These are phyloP conservation scores for Excoecaria cochinchinensis DNA, from an alignment of 345 rosid genomes.

Conservation along the genomic window DNA sequence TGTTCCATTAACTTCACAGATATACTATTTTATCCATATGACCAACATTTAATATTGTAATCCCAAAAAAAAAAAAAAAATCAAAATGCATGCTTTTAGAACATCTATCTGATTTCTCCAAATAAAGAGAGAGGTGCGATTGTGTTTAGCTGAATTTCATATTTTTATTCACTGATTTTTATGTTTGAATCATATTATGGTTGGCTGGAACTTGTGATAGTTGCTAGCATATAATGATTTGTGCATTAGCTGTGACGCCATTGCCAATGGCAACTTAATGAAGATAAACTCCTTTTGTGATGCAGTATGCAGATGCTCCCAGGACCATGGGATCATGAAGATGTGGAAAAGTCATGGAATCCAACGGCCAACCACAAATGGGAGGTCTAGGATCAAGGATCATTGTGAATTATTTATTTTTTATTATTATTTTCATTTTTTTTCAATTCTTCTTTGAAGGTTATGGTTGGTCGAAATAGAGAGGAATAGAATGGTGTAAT, in stretches of 20 bases:
- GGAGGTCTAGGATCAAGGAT: neutral
- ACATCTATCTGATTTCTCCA: neutral
- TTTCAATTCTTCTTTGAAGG: neutral
- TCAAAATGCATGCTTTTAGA: neutral
- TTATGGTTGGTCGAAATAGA: neutral
- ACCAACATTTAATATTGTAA: neutral
- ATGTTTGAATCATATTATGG: too few relatives aligned
- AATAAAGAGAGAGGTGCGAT: too few relatives aligned
- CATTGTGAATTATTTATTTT: neutral
- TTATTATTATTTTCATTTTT: neutral
- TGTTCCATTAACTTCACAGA: neutral
- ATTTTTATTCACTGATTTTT: too few relatives aligned
- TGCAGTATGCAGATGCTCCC: slow-evolving; percentile 2
- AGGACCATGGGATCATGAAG: neutral
- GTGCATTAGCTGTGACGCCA: neutral
- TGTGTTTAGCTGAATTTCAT: too few relatives aligned
- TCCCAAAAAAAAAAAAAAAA: neutral
- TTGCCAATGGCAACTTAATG: neutral
- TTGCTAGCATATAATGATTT: neutral
- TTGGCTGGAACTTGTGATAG: neutral
- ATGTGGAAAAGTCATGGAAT: neutral
- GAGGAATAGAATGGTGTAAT: neutral
- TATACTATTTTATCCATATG: neutral
- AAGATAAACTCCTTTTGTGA: slow-evolving; percentile 1
- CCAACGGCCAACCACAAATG: neutral